Evolutionary conservation across 2,329 filamentous ascomycete genomes (phyloP).

Genomic region (Polytolypa hystricis): DNA sequence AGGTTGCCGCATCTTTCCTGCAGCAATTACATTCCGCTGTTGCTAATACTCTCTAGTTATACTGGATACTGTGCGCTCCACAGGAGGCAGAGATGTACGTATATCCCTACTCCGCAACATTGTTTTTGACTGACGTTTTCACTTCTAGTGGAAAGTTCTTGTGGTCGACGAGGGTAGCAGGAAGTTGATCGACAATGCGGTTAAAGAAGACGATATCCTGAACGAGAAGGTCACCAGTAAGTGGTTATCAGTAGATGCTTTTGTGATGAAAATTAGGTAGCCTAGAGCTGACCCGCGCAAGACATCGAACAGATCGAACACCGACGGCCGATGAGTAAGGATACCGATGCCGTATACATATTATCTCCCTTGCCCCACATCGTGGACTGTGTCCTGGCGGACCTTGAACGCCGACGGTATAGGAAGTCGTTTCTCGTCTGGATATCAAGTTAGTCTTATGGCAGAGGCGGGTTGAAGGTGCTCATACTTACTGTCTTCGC

Average conservation of each 20-base stretch:
- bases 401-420: slow-evolving; percentile 78
- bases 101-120: slow-evolving; percentile 17
- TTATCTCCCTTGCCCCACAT: slow-evolving; percentile 77
- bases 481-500: slow-evolving; percentile 20
- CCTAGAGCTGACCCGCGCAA: slow-evolving; percentile 28
- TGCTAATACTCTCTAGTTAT: slow-evolving; percentile 44
- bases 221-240: slow-evolving; percentile 92
- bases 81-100: slow-evolving; percentile 68
- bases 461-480: too few relatives aligned
- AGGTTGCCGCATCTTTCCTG: slow-evolving; percentile 22
- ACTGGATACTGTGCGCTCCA: slow-evolving; percentile 60
- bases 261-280: too few relatives aligned
- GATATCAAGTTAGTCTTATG: slow-evolving; percentile 50
- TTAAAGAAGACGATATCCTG: slow-evolving; percentile 93
- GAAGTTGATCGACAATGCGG: slow-evolving; percentile 78
- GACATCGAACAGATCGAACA: slow-evolving; percentile 94
- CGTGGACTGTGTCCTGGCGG: slow-evolving; percentile 86
- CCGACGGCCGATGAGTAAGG: slow-evolving; percentile 65
- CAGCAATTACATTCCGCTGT: neutral
- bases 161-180: slow-evolving; percentile 75
- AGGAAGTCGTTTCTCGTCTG: slow-evolving; percentile 70
- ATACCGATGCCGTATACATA: slow-evolving; percentile 92
- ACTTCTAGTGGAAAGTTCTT: slow-evolving; percentile 81
- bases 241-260: slow-evolving; percentile 21
- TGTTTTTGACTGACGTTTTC: slow-evolving; percentile 18